Percentiles rank a stretch among this genome's conserved stretches.
Evolutionary conservation across 345 rosid genomes (phyloP).

Genomic region (Boechera stricta): DNA sequence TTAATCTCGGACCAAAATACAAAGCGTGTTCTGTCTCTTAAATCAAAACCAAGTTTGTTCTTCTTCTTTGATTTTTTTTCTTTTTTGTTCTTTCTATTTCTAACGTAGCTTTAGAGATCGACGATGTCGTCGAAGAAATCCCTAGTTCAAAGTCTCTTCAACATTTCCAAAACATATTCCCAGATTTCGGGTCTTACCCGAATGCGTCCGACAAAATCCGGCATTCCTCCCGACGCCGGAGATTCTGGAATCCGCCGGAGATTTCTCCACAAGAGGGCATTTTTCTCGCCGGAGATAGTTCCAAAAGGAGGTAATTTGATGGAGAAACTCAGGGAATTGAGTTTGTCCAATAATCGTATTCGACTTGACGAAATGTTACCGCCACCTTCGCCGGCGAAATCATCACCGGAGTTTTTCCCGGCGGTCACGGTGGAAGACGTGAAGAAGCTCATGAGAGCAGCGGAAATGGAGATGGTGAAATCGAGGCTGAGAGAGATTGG

Average conservation of each 20-base stretch:
- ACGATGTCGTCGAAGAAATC: slow-evolving; percentile 75
- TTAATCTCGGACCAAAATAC: slow-evolving; percentile 30
- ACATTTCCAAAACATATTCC: slow-evolving; percentile 59
- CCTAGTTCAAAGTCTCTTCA: slow-evolving; percentile 67
- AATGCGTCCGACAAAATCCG: slow-evolving; percentile 43
- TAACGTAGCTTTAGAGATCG: slow-evolving; percentile 1
- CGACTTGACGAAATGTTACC: slow-evolving; percentile 64
- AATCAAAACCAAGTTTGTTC: neutral
- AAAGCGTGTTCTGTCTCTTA: slow-evolving; percentile 32
- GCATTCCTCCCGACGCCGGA: slow-evolving; percentile 65
- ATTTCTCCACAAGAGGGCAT: slow-evolving; percentile 65
- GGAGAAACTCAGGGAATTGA: slow-evolving; percentile 64
- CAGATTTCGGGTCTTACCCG: slow-evolving; percentile 47
- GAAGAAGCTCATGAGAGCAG: slow-evolving; percentile 79
- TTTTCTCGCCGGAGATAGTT: slow-evolving; percentile 50
- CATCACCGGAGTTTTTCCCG: slow-evolving; percentile 24
- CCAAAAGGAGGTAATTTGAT: slow-evolving; percentile 53
- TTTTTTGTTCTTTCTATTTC: neutral
- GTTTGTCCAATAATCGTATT: slow-evolving; percentile 57
- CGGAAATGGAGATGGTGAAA: slow-evolving; percentile 77
- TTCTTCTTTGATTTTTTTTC: neutral
- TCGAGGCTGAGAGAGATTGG: slow-evolving; percentile 63
- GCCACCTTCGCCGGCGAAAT: slow-evolving; percentile 36
- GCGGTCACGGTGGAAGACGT: slow-evolving; percentile 68
- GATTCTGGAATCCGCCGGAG: slow-evolving; percentile 66